phyloP scores from a whole-genome alignment of 2,329 filamentous ascomycete genomes.

The Sporothrix humicola region DNA sequence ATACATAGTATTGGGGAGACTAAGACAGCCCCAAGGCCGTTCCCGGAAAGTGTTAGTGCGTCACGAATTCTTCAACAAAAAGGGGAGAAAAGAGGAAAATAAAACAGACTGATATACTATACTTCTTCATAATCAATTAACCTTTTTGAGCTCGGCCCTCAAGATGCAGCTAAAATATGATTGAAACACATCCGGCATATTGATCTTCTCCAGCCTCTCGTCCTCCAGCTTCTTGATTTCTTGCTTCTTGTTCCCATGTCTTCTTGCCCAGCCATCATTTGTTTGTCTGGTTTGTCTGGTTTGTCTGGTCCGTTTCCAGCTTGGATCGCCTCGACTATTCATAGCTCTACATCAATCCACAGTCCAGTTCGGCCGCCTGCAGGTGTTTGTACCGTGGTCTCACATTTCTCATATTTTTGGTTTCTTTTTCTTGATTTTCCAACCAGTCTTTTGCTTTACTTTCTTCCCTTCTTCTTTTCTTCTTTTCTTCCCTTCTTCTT shows the following conservation, averaged over 20 bases:
- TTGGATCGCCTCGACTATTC: no score
- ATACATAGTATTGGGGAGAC: no score
- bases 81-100: no score
- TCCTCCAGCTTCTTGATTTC: no score
- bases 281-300: no score
- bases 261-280: no score
- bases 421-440: not conserved
- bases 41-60: not conserved
- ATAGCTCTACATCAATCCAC: not conserved
- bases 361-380: not conserved
- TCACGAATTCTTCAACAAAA: not conserved
- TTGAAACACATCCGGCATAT: not conserved
- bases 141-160: conserved; percentile 1
- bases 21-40: no score
- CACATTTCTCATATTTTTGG: not conserved
- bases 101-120: no score
- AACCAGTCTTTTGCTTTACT: not conserved
- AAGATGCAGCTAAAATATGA: not conserved
- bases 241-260: no score
- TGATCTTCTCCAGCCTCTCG: not conserved
- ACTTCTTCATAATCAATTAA: no score
- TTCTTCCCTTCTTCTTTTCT: not conserved
- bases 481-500: not conserved
- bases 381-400: not conserved
- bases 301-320: no score